Base-by-base conservation (phyloP, 805 yeast genomes). In the Scheffersomyces amazonensis region DNA sequence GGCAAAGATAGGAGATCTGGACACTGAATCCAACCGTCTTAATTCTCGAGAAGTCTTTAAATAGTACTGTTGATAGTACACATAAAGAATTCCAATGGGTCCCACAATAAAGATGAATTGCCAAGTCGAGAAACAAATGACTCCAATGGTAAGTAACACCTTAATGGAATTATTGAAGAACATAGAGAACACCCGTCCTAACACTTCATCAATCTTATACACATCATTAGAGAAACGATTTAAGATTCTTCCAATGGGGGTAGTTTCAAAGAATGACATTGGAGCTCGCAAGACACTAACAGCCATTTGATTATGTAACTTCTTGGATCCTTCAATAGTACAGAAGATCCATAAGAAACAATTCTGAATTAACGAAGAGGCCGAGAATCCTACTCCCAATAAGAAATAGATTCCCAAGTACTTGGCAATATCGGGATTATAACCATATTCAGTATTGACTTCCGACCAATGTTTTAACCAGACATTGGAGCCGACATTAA, bases 401-500 rank as follows among this genome's bases (percentile, higher is more conserved):
- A 73, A 69, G 43, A 85, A 76, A 57, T 91, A 93, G 38, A 87
- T 70, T 15, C 84, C 83, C 48, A 93, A 69, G 52, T 89, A 93
- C 52, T 63, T 77, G 37, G 66, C 66, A n/a, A 85, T 78, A 42
- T 80, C 58, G 2, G 96, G 95, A 57, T 91, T 91, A 40, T 64
- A 64, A 18, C 89, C 91, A 27, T 64, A 56, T 31, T 60, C 64
- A 3, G 90, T 74, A 56, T 91, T 93, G 16, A 84, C 78, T 58
- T 93, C 99, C 10, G 98, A 87, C 99, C 99, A 93, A 60, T 87
- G 87, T 60, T 93, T 93, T 53, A 93, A 76, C 99, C 99, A 93
- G 37, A 91, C 77, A 56, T 83, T 89, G 25, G 89, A 81, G 32
- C 66, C 65, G 35, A 87, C 91, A 40, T 81, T 74, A 35, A 81